These are phyloP conservation scores for Xerocomus brunneocitrinus DNA, from an alignment of 768 basidiomycete species.

Conservation along the genomic window DNA sequence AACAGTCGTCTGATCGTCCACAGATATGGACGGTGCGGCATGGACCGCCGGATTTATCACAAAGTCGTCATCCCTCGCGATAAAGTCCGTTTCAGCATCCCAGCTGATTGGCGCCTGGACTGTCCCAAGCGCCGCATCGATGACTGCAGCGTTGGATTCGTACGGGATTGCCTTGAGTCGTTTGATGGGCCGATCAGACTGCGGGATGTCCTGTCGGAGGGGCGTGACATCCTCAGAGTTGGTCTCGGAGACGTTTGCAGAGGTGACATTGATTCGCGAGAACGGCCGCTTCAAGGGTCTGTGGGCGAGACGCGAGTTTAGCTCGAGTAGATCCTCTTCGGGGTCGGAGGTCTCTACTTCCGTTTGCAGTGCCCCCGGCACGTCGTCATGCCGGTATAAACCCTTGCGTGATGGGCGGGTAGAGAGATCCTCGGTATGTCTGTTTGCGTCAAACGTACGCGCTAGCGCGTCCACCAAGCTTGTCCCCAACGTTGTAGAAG, in stretches of 20 bases:
- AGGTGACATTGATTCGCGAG: background rate
- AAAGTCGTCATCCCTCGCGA: background rate
- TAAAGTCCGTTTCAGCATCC: constrained; percentile 10
- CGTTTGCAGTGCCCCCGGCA: constrained; percentile 10
- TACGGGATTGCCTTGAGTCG: constrained; percentile 20
- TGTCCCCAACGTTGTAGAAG: background rate
- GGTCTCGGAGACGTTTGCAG: constrained; percentile 6
- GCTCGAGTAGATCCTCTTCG: constrained; percentile 15
- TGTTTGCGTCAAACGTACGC: constrained; percentile 27
- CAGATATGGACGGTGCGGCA: background rate
- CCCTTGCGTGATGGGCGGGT: background rate
- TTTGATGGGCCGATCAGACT: constrained; percentile 11
- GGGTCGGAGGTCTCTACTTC: constrained; percentile 22
- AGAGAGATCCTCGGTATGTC: background rate
- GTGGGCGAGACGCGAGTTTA: constrained; percentile 13
- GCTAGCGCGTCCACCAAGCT: constrained; percentile 23
- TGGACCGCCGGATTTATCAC: background rate
- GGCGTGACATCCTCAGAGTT: constrained; percentile 7
- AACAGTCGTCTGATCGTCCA: background rate
- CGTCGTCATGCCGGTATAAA: background rate
- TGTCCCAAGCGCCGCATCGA: constrained; percentile 26
- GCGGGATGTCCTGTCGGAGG: background rate
- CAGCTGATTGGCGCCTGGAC: constrained; percentile 18
- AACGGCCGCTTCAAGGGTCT: constrained; percentile 2
- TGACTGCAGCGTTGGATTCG: constrained; percentile 10